Conservation (phyloP, 768 basidiomycete species). For the Tubosaeta sp. region DNA sequence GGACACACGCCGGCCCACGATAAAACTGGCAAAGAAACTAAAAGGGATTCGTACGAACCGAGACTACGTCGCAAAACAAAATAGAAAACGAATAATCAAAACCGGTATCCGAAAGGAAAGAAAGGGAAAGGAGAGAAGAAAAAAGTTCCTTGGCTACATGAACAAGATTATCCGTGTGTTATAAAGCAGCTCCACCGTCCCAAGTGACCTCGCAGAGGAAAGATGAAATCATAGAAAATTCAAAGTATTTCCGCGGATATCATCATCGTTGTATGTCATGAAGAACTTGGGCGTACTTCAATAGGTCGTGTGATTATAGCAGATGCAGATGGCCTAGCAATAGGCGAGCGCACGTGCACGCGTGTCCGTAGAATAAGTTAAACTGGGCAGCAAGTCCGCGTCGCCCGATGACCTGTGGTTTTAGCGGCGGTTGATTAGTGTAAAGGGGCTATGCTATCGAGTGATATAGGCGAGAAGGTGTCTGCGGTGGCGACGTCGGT, state of each 20-base stretch:
- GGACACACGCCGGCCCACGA: constrained; percentile 4
- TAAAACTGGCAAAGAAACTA: constrained; percentile 14
- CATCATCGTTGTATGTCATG: constrained; percentile 24
- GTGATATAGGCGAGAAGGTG: constrained; percentile 32
- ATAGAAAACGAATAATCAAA: constrained; percentile 32
- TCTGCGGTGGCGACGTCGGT: constrained; percentile 29
- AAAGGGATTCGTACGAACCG: constrained; percentile 19
- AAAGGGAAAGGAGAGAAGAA: constrained; percentile 1
- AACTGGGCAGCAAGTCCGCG: constrained; percentile 8
- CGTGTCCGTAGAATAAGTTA: constrained; percentile 29
- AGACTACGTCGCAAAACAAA: constrained; percentile 23
- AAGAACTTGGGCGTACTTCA: constrained; percentile 11
- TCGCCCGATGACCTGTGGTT: constrained; percentile 11
- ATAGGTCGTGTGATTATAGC: constrained; percentile 27
- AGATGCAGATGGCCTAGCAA: constrained; percentile 16
- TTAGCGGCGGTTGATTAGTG: constrained; percentile 17
- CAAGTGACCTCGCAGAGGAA: constrained; percentile 10
- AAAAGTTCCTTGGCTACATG: constrained; percentile 20
- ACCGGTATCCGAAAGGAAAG: not conserved
- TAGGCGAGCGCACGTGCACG: constrained; percentile 19
- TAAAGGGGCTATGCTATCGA: constrained; percentile 28
- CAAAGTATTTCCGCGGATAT: constrained; percentile 22
- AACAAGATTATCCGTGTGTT: constrained; percentile 25
- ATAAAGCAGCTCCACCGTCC: constrained; percentile 28
- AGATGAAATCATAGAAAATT: constrained; percentile 21